phyloP scores from a whole-genome alignment of 768 basidiomycete genomes.

The Tylopilus plumbeoviolaceoides region DNA sequence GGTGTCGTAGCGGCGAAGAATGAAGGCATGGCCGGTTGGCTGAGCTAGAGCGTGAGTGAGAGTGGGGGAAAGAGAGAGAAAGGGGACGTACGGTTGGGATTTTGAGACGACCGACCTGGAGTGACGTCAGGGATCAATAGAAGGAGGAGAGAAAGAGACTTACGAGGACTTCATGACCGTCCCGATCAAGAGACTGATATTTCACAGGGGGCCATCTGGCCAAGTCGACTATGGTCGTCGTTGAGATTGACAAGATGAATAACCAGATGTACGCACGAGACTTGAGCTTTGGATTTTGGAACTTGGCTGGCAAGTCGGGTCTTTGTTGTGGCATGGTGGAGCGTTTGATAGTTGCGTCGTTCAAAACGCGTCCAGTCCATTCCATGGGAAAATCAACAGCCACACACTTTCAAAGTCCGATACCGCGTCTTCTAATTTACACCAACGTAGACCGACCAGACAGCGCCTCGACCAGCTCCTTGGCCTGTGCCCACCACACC shows the following conservation, averaged over 20 bases:
- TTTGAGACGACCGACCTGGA: conserved; percentile 85
- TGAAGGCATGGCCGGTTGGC: conserved; percentile 84
- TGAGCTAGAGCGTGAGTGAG: conserved; percentile 30
- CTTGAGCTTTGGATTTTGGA: conserved; percentile 49
- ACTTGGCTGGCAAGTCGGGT: conserved; percentile 48
- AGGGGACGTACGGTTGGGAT: conserved; percentile 71
- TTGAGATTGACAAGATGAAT: not conserved
- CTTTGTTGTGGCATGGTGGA: conserved; percentile 34
- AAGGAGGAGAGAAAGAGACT: conserved; percentile 22
- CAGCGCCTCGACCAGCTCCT: conserved; percentile 69
- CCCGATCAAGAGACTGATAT: conserved; percentile 86
- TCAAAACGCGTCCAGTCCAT: conserved; percentile 34
- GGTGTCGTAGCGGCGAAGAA: conserved; percentile 91
- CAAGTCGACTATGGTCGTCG: conserved; percentile 33
- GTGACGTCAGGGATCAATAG: conserved; percentile 19
- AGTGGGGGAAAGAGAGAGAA: conserved; percentile 1
- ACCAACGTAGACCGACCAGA: conserved; percentile 60
- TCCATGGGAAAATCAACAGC: conserved; percentile 30
- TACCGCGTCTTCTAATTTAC: conserved; percentile 21
- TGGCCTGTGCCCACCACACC: conserved; percentile 74
- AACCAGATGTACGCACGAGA: conserved; percentile 32
- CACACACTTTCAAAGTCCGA: conserved; percentile 30
- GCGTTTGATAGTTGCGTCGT: conserved; percentile 9
- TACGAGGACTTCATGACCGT: conserved; percentile 83
- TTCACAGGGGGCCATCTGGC: conserved; percentile 69